phyloP scores from a whole-genome alignment of 2,329 filamentous ascomycete genomes.

The Sporothrix dimorphospora region DNA sequence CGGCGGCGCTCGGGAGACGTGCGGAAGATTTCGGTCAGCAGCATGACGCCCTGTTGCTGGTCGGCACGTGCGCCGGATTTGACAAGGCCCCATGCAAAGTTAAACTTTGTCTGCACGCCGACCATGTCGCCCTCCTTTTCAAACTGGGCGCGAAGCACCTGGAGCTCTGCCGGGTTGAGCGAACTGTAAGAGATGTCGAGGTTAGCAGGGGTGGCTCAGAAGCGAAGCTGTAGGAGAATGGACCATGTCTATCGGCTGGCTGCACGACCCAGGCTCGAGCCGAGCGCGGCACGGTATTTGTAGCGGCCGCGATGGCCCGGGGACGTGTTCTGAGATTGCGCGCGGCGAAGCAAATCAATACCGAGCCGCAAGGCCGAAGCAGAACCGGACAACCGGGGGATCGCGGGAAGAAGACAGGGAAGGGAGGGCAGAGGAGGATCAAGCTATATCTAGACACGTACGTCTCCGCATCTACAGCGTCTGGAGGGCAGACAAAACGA shows the following conservation, averaged over 20 bases:
- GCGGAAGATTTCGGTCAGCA: constrained; percentile 96
- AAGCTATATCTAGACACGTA: constrained; percentile 46
- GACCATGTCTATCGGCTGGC: background rate
- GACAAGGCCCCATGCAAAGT: constrained; percentile 98
- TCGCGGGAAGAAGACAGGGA: background rate
- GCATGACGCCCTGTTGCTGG: constrained; percentile 90
- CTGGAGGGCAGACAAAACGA: constrained; percentile 51
- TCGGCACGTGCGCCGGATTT: constrained; percentile 84
- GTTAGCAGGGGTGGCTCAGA: background rate
- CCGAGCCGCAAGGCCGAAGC: background rate
- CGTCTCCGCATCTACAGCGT: constrained; percentile 98
- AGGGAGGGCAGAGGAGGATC: background rate
- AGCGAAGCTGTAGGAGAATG: background rate
- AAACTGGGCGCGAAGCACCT: constrained; percentile 90
- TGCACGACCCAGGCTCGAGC: background rate
- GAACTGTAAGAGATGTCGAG: constrained; percentile 58
- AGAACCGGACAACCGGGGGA: background rate
- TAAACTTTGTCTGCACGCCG: constrained; percentile 98
- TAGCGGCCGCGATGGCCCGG: background rate
- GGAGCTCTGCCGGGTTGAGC: constrained; percentile 86
- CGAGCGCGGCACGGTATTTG: constrained; percentile 6
- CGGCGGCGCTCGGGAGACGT: constrained; percentile 87
- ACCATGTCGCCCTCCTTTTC: constrained; percentile 98
- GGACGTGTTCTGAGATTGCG: background rate
- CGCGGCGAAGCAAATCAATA: background rate